A percentile compares a stretch with the other conserved stretches of the same genome.
Conservation (phyloP, 2,329 filamentous ascomycete species). For the Sarocladiaceae sp. region DNA sequence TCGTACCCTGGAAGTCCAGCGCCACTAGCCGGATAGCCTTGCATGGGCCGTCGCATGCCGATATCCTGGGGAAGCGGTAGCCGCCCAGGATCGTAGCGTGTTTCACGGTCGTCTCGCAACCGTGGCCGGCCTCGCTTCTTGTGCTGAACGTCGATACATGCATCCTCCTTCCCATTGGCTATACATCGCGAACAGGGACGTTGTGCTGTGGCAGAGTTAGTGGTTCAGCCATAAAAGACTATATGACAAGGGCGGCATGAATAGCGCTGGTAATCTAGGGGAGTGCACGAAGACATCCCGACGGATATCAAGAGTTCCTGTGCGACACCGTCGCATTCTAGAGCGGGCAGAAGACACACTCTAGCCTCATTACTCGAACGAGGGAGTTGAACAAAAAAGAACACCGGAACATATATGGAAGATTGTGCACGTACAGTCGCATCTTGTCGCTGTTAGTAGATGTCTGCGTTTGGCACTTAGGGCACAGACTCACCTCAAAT, state of each 20-base stretch:
- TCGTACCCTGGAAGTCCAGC: constrained; percentile 38
- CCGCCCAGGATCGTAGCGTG: constrained; percentile 47
- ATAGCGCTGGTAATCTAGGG: neutral
- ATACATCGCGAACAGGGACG: constrained; percentile 73
- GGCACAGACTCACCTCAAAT: constrained; percentile 54
- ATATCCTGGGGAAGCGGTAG: constrained; percentile 40
- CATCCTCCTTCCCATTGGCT: constrained; percentile 72
- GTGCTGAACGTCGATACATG: constrained; percentile 77
- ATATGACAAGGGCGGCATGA: neutral
- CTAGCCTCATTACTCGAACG: too few relatives aligned
- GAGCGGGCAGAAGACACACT: too few relatives aligned
- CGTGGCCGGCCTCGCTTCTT: constrained; percentile 77
- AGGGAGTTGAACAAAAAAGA: too few relatives aligned
- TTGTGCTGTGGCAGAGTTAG: constrained; percentile 45
- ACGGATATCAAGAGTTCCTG: too few relatives aligned
- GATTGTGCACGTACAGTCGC: constrained; percentile 62
- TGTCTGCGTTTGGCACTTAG: neutral
- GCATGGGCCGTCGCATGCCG: constrained; percentile 42
- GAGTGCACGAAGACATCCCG: too few relatives aligned
- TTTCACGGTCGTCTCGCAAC: constrained; percentile 64
- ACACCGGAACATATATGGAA: too few relatives aligned
- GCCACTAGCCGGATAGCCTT: constrained; percentile 42
- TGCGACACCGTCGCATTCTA: too few relatives aligned
- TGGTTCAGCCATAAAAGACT: neutral
- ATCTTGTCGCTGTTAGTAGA: constrained; percentile 34